These are phyloP conservation scores for Penicillium sp. DNA, from an alignment of 2,329 filamentous ascomycete genomes.

Conservation along the genomic window DNA sequence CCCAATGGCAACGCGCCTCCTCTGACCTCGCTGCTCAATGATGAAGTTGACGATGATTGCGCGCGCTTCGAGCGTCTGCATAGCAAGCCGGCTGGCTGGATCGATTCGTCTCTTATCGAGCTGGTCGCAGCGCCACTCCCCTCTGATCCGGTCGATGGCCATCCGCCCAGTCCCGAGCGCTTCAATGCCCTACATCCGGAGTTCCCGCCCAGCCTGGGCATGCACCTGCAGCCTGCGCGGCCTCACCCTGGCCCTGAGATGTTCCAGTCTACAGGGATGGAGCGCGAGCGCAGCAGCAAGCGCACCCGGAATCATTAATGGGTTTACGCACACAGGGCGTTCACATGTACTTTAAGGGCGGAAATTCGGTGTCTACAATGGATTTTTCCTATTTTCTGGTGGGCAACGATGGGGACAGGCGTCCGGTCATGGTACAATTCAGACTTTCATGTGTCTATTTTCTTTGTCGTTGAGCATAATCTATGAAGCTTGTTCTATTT, in stretches of 20 bases:
- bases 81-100: slow-evolving; percentile 37
- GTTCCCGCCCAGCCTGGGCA: slow-evolving; percentile 42
- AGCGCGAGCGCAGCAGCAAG: slow-evolving; percentile 24
- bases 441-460: slow-evolving; percentile 5
- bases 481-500: background rate
- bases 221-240: slow-evolving; percentile 40
- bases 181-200: slow-evolving; percentile 44
- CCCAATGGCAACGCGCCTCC: slow-evolving; percentile 43
- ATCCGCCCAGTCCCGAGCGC: slow-evolving; percentile 31
- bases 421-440: background rate
- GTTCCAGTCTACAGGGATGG: slow-evolving; percentile 22
- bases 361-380: slow-evolving; percentile 4
- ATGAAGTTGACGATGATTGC: slow-evolving; percentile 47
- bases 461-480: background rate
- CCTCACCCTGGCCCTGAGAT: slow-evolving; percentile 23
- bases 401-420: background rate
- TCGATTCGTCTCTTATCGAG: slow-evolving; percentile 42
- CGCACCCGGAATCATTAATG: slow-evolving; percentile 21
- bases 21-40: slow-evolving; percentile 42
- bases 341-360: slow-evolving; percentile 9
- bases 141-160: slow-evolving; percentile 26
- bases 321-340: background rate
- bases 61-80: slow-evolving; percentile 40
- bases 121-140: slow-evolving; percentile 34
- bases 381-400: background rate